A percentile compares a stretch with the other conserved stretches of the same genome.
Evolutionary conservation across 2,329 filamentous ascomycete genomes (phyloP).

Genomic region (Metarhizium sp.): DNA sequence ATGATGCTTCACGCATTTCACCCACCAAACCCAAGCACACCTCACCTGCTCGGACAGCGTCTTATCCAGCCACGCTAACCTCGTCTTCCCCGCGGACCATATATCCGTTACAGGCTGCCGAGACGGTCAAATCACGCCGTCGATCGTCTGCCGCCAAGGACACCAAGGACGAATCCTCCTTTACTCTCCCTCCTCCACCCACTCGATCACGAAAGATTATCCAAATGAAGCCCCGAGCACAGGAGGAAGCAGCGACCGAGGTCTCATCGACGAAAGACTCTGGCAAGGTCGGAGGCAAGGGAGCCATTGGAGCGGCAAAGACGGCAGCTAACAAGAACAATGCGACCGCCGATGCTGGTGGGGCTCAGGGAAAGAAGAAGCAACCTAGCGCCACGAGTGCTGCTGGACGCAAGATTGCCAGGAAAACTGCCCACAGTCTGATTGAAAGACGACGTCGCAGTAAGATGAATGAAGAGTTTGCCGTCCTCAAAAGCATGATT

Average conservation of each 20-base stretch:
- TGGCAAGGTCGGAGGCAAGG: slow-evolving; percentile 13
- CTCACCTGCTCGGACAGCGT: slow-evolving; percentile 12
- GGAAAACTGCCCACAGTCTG: slow-evolving; percentile 91
- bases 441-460: slow-evolving; percentile 84
- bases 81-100: slow-evolving; percentile 15
- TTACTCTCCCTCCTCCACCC: slow-evolving; percentile 82
- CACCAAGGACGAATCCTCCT: slow-evolving; percentile 46
- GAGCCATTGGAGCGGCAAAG: slow-evolving; percentile 8
- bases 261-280: slow-evolving; percentile 15
- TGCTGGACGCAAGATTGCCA: slow-evolving; percentile 85
- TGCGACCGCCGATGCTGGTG: slow-evolving; percentile 5
- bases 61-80: slow-evolving; percentile 7
- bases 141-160: slow-evolving; percentile 37
- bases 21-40: slow-evolving; percentile 22
- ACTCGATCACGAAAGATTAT: slow-evolving; percentile 93
- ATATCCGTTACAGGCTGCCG: slow-evolving; percentile 39
- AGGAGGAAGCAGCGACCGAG: slow-evolving; percentile 25
- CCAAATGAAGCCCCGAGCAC: slow-evolving; percentile 73
- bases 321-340: slow-evolving; percentile 9
- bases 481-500: slow-evolving; percentile 86
- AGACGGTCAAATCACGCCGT: slow-evolving; percentile 44
- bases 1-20: slow-evolving; percentile 33
- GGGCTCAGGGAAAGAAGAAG: slow-evolving; percentile 58
- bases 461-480: slow-evolving; percentile 99
- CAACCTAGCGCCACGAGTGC: slow-evolving; percentile 66